Evolutionary conservation across 345 rosid species (phyloP).

Genomic region (Odontarrhena argentea): DNA sequence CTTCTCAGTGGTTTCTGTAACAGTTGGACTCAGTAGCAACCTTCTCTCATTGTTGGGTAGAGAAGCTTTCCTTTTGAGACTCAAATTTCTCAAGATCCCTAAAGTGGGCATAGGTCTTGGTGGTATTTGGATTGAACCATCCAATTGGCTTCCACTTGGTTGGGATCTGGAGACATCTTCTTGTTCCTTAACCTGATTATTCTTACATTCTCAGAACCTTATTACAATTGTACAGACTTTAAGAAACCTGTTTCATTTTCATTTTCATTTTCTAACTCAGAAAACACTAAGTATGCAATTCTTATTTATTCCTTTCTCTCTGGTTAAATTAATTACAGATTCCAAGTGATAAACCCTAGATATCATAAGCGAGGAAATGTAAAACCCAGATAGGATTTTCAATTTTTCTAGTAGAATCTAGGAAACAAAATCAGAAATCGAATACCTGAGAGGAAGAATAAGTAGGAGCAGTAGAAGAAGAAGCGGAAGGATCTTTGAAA

Average conservation of each 20-base stretch:
- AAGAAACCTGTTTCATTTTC: neutral
- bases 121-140: slow-evolving; percentile 74
- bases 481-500: neutral
- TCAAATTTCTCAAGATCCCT: slow-evolving; percentile 65
- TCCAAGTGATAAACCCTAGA: neutral
- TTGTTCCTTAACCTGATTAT: slow-evolving; percentile 40
- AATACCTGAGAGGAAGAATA: slow-evolving; percentile 37
- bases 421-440: neutral
- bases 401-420: neutral
- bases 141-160: slow-evolving; percentile 51
- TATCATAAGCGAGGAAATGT: neutral
- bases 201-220: neutral
- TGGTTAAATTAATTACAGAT: neutral
- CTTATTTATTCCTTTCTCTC: neutral
- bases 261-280: too few species aligned
- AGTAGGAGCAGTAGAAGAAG: neutral
- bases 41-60: slow-evolving; percentile 62
- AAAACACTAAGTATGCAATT: neutral
- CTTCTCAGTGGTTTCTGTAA: slow-evolving; percentile 53
- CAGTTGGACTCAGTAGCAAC: slow-evolving; percentile 59
- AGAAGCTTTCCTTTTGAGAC: slow-evolving; percentile 64
- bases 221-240: neutral
- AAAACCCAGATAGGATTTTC: slow-evolving; percentile 13
- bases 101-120: slow-evolving; percentile 58
- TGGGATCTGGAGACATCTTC: slow-evolving; percentile 50